Evolutionary conservation across 106 monocot species (phyloP).

Genomic region (Alisma plantagoaquatica): DNA sequence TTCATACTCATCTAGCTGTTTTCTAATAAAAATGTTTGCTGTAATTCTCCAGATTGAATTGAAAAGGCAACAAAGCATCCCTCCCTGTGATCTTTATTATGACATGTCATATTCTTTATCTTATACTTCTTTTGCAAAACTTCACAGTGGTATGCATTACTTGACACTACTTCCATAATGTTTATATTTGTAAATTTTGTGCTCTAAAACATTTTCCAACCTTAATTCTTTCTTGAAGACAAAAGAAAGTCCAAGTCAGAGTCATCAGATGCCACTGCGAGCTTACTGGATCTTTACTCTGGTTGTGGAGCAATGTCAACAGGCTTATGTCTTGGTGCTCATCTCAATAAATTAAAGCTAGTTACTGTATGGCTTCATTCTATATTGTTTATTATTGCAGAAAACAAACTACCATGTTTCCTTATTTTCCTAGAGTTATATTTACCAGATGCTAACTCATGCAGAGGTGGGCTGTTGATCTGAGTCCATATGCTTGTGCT

Average conservation of each 20-base stretch:
- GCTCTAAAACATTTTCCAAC: neutral
- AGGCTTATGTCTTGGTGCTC: constrained; percentile 55
- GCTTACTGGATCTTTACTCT: constrained; percentile 27
- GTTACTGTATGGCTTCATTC: too few relatives aligned
- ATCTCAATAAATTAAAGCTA: constrained; percentile 27
- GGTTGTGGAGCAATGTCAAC: constrained; percentile 86
- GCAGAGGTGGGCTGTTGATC: constrained; percentile 28
- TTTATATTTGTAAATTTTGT: neutral
- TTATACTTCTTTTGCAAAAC: constrained; percentile 44
- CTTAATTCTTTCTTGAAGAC: neutral
- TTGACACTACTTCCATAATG: neutral
- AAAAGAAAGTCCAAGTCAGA: neutral
- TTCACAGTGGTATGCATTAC: constrained; percentile 19
- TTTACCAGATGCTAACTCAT: too few relatives aligned
- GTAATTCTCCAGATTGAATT: constrained; percentile 3
- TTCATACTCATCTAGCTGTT: too few relatives aligned
- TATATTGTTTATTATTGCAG: too few relatives aligned
- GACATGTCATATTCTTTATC: constrained; percentile 19
- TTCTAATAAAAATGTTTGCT: too few relatives aligned
- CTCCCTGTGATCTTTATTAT: constrained; percentile 12
- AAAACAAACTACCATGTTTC: too few relatives aligned
- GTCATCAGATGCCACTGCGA: neutral
- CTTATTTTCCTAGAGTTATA: too few relatives aligned
- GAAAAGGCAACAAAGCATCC: constrained; percentile 7
- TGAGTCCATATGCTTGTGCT: constrained; percentile 15